These are phyloP conservation scores for Homolaphlyctis polyrhiza DNA, from an alignment of 371 early-diverging fungal genomes.

Conservation along the genomic window DNA sequence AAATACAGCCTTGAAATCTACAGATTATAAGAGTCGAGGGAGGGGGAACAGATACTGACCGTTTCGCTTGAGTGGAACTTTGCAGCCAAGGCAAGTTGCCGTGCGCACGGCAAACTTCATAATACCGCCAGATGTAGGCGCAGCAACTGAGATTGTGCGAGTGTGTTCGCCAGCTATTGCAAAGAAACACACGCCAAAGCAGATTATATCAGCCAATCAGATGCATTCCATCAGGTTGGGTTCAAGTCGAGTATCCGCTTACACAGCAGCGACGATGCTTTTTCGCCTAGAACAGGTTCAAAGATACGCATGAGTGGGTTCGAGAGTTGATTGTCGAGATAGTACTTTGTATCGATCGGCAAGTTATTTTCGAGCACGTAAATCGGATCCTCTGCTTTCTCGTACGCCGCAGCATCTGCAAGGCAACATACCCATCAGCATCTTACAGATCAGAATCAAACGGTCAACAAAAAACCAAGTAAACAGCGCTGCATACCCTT, in stretches of 20 bases:
- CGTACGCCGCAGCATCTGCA: conserved; percentile 82
- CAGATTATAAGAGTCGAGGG: too few species aligned
- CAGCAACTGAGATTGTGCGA: conserved; percentile 76
- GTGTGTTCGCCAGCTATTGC: conserved; percentile 86
- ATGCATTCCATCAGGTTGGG: too few species aligned
- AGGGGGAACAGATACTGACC: too few species aligned
- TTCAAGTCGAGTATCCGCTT: conserved; percentile 19
- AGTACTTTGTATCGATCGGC: conserved; percentile 98
- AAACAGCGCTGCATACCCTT: conserved; percentile 60
- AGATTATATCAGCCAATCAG: not conserved
- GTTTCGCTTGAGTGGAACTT: conserved; percentile 72
- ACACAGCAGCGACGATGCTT: conserved; percentile 70
- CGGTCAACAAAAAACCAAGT: not conserved
- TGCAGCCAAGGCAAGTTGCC: conserved; percentile 93
- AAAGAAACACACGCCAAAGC: not conserved
- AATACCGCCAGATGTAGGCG: conserved; percentile 84
- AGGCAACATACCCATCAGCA: not conserved
- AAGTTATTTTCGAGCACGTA: conserved; percentile 98
- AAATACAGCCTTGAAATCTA: too few species aligned
- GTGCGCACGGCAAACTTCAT: conserved; percentile 92
- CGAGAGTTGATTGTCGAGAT: conserved; percentile 97
- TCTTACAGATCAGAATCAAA: conserved; percentile 1
- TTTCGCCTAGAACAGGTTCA: conserved; percentile 96
- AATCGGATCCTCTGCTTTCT: conserved; percentile 98
- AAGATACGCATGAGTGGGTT: conserved; percentile 97